Conservation (phyloP, 306 rosid genomes). For the Vicia villosa region DNA sequence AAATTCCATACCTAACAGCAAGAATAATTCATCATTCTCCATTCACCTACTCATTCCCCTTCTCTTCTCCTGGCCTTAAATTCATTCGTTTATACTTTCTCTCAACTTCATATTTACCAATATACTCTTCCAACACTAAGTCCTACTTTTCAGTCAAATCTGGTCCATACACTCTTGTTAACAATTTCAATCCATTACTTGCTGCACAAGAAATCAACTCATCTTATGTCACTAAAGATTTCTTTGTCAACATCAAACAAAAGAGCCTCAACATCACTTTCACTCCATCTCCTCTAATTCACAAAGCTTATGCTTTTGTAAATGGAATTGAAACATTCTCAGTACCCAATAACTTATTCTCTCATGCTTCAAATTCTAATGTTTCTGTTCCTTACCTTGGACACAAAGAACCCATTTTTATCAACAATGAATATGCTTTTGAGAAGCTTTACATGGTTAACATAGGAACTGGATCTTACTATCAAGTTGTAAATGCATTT, state of each 20-base stretch:
- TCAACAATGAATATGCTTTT: slow-evolving; percentile 37
- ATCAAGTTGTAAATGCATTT: slow-evolving; percentile 24
- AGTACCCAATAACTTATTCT: slow-evolving; percentile 57
- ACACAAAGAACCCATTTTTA: slow-evolving; percentile 3
- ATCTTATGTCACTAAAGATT: slow-evolving; percentile 40
- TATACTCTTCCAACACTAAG: not conserved
- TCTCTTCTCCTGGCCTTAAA: slow-evolving; percentile 47
- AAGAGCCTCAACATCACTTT: slow-evolving; percentile 48
- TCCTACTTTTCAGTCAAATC: slow-evolving; percentile 61
- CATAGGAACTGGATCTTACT: fast-evolving
- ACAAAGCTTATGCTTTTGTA: slow-evolving; percentile 53
- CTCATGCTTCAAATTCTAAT: slow-evolving; percentile 10
- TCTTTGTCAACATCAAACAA: slow-evolving; percentile 37
- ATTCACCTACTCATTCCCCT: slow-evolving; percentile 43
- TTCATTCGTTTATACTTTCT: slow-evolving; percentile 59
- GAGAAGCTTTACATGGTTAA: slow-evolving; percentile 38
- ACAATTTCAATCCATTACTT: slow-evolving; percentile 50
- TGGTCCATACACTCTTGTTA: slow-evolving; percentile 49
- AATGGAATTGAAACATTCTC: slow-evolving; percentile 75
- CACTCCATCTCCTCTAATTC: slow-evolving; percentile 37
- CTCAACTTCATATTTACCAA: slow-evolving; percentile 27
- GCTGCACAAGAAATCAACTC: slow-evolving; percentile 35
- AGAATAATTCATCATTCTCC: slow-evolving; percentile 38
- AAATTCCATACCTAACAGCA: slow-evolving; percentile 46
- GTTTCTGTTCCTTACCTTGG: slow-evolving; percentile 40